Conservation (phyloP, 2,329 filamentous ascomycete genomes). For the Aspergillus candidus region DNA sequence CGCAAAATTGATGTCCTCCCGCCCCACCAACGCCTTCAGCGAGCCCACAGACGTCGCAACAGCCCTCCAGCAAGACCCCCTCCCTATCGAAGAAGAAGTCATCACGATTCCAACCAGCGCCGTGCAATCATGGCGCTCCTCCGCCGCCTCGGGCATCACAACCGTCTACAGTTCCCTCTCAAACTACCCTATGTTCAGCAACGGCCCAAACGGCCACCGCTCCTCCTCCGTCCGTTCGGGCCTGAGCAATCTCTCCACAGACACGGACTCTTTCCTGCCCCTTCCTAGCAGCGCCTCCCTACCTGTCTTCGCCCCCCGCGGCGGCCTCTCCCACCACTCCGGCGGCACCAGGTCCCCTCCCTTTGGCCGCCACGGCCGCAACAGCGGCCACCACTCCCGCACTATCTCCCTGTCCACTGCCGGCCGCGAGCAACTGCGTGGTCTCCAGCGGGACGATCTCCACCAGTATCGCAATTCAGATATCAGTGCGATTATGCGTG, state of each 20-base stretch:
- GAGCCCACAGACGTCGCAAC: constrained; percentile 23
- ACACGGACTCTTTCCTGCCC: constrained; percentile 26
- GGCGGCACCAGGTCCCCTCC: constrained; percentile 9
- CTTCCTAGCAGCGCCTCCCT: constrained; percentile 19
- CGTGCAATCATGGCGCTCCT: constrained; percentile 33
- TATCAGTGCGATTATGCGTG: constrained; percentile 29
- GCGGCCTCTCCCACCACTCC: constrained; percentile 11
- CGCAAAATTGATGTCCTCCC: constrained; percentile 27
- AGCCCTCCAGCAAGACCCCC: constrained; percentile 17
- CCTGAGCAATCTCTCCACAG: constrained; percentile 25
- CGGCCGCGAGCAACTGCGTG: constrained; percentile 27
- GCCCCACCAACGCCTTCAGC: constrained; percentile 16
- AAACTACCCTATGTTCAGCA: constrained; percentile 14
- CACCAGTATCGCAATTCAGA: constrained; percentile 35
- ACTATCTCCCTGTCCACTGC: constrained; percentile 21
- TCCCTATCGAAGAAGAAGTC: constrained; percentile 30
- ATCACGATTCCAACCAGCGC: constrained; percentile 31
- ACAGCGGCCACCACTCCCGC: constrained; percentile 10
- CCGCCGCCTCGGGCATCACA: constrained; percentile 27
- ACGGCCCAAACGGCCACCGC: constrained; percentile 7
- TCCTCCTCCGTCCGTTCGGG: constrained; percentile 23
- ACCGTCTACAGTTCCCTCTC: constrained; percentile 22
- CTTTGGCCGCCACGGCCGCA: constrained; percentile 1
- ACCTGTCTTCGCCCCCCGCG: constrained; percentile 29
- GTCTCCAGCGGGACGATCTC: constrained; percentile 29